Conservation (phyloP, 108 stramenopile species). For the Stephanodiscus triporus region DNA sequence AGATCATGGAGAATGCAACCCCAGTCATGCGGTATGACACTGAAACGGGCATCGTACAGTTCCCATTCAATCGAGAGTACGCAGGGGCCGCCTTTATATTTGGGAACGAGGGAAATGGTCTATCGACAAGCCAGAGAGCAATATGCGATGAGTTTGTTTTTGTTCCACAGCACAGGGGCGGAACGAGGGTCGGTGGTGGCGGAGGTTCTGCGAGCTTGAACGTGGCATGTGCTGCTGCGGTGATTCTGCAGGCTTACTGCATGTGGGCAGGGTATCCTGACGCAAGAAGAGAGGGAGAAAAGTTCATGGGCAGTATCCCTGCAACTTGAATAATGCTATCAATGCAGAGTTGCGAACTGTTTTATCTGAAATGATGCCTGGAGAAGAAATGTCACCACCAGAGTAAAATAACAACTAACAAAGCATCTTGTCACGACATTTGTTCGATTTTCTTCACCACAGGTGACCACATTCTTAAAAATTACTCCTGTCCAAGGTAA, state of each 20-base stretch:
- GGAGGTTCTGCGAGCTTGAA: conserved; percentile 26
- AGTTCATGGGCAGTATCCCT: conserved; percentile 16
- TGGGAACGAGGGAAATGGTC: conserved; percentile 26
- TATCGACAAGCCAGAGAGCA: conserved; percentile 20
- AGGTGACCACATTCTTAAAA: too few relatives aligned
- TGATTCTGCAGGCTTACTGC: conserved; percentile 24
- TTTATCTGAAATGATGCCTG: too few relatives aligned
- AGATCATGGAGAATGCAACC: conserved; percentile 24
- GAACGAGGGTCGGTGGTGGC: conserved; percentile 7
- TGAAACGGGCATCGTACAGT: conserved; percentile 17
- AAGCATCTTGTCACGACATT: too few relatives aligned
- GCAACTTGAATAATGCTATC: too few relatives aligned
- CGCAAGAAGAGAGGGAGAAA: conserved; percentile 20
- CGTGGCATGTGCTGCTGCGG: conserved; percentile 30
- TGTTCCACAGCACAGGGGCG: conserved; percentile 24
- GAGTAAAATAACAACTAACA: too few relatives aligned
- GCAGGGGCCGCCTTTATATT: conserved; percentile 24
- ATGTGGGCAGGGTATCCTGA: conserved; percentile 24
- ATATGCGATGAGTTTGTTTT: conserved; percentile 24
- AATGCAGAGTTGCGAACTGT: too few relatives aligned
- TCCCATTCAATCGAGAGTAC: conserved; percentile 13
- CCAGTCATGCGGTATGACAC: conserved; percentile 23
- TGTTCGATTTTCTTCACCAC: too few relatives aligned
- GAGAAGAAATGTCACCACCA: too few relatives aligned
- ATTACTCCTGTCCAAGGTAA: too few relatives aligned